A percentile compares a stretch with the other conserved stretches of the same genome.
Conservation (phyloP, 2,329 filamentous ascomycete species). For the Alternaria sp. region DNA sequence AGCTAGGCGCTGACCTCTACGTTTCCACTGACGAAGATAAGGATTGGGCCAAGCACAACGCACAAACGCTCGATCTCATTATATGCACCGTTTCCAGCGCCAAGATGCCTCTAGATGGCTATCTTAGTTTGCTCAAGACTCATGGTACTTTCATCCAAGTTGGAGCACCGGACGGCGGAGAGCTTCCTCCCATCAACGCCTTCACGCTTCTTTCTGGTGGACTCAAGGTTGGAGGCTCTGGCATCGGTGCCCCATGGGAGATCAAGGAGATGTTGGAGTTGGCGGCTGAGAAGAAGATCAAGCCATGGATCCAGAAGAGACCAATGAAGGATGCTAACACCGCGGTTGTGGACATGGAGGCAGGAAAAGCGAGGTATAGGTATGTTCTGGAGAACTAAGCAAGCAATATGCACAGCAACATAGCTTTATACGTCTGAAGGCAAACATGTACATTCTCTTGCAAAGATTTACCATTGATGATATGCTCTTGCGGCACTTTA, state of each 20-base stretch:
- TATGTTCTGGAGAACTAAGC: conserved; percentile 37
- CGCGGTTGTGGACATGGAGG: conserved; percentile 63
- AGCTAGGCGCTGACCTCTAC: conserved; percentile 67
- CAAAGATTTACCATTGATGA: neutral
- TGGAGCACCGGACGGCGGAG: conserved; percentile 52
- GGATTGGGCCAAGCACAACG: conserved; percentile 64
- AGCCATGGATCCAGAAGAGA: conserved; percentile 67
- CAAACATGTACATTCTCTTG: neutral
- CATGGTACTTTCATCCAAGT: conserved; percentile 70
- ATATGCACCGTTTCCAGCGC: conserved; percentile 60
- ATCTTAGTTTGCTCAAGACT: conserved; percentile 64
- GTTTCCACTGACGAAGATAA: conserved; percentile 65
- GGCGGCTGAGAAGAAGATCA: conserved; percentile 63
- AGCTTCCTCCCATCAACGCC: conserved; percentile 57
- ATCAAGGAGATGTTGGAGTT: conserved; percentile 57
- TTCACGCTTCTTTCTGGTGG: conserved; percentile 54
- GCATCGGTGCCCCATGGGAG: conserved; percentile 30
- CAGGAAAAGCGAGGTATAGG: conserved; percentile 59
- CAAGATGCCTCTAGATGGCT: conserved; percentile 62
- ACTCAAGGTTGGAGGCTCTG: conserved; percentile 32
- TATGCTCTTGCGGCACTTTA: neutral
- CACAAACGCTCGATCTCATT: conserved; percentile 63
- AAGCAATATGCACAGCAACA: neutral
- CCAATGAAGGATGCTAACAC: conserved; percentile 62
- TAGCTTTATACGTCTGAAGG: neutral